Conservation (phyloP, 768 basidiomycete genomes). For the Tulasnella calospora region DNA sequence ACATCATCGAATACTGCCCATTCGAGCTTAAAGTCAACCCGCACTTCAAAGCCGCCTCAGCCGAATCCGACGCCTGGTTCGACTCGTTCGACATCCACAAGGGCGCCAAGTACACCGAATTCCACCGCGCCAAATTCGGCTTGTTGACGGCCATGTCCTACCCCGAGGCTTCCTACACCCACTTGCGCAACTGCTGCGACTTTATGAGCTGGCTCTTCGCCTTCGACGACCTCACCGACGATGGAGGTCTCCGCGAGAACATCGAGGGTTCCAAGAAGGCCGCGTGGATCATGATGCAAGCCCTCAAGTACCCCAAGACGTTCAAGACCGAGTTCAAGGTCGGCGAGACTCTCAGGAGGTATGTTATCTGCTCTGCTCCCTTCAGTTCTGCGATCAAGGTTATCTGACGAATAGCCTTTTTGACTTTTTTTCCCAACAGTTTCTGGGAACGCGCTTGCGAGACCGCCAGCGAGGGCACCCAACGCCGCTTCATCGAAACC, state of each 20-base stretch:
- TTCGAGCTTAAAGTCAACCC: constrained; percentile 27
- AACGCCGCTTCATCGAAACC: constrained; percentile 72
- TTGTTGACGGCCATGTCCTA: constrained; percentile 67
- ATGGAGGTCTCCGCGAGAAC: constrained; percentile 53
- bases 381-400: neutral
- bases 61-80: constrained; percentile 26
- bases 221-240: constrained; percentile 73
- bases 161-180: constrained; percentile 51
- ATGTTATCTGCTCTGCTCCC: constrained; percentile 38
- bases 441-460: constrained; percentile 63
- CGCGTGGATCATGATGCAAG: constrained; percentile 60
- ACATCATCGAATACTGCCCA: constrained; percentile 67
- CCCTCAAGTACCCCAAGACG: constrained; percentile 60
- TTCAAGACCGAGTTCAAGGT: constrained; percentile 54
- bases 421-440: constrained; percentile 39
- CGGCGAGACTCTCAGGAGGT: constrained; percentile 70
- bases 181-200: constrained; percentile 67
- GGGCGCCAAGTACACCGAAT: constrained; percentile 11
- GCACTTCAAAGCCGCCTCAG: constrained; percentile 11
- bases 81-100: constrained; percentile 8
- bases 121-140: constrained; percentile 33
- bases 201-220: constrained; percentile 76
- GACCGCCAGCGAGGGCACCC: constrained; percentile 57
- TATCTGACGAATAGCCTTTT: neutral
- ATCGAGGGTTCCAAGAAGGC: constrained; percentile 48